Evolutionary conservation across 2,329 filamentous ascomycete species (phyloP).

Genomic region (Phymatotrichopsis omnivora): DNA sequence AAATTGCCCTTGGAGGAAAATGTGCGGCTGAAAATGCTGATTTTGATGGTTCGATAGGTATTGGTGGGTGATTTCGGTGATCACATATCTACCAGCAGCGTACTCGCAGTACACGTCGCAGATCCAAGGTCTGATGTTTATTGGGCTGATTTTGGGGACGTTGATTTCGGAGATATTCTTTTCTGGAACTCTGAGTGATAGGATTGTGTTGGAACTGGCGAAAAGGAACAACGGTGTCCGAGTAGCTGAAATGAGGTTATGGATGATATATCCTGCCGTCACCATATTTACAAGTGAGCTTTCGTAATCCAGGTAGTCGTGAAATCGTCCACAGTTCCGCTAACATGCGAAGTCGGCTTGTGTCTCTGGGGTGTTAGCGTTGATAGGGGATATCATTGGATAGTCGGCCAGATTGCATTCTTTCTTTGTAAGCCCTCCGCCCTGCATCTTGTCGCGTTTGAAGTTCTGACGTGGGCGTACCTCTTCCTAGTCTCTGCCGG

Average conservation of each 20-base stretch:
- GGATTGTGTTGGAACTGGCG: constrained; percentile 41
- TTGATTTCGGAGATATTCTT: constrained; percentile 43
- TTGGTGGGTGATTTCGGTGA: constrained; percentile 47
- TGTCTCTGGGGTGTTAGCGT: constrained; percentile 48
- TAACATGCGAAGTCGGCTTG: constrained; percentile 37
- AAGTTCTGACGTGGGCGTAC: constrained; percentile 7
- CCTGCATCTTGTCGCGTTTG: neutral
- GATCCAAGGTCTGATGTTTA: constrained; percentile 45
- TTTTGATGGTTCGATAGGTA: constrained; percentile 33
- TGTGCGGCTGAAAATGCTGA: too few relatives aligned
- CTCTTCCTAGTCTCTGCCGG: constrained; percentile 41
- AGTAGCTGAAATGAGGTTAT: constrained; percentile 47
- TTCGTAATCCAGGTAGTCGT: neutral
- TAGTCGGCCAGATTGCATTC: constrained; percentile 47
- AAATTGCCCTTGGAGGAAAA: neutral
- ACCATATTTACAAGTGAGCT: constrained; percentile 38
- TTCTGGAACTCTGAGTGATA: constrained; percentile 46
- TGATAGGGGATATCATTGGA: constrained; percentile 46
- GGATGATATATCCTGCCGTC: constrained; percentile 46
- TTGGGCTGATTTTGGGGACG: constrained; percentile 46
- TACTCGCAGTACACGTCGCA: constrained; percentile 42
- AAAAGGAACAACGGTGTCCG: constrained; percentile 39
- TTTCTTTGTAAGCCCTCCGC: constrained; percentile 41
- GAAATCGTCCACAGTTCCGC: neutral
- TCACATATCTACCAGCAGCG: constrained; percentile 45